Evolutionary conservation across 768 basidiomycete genomes (phyloP), one percentile per base, ranked within the genome.

Genomic region (Termitomyces titanicus): DNA sequence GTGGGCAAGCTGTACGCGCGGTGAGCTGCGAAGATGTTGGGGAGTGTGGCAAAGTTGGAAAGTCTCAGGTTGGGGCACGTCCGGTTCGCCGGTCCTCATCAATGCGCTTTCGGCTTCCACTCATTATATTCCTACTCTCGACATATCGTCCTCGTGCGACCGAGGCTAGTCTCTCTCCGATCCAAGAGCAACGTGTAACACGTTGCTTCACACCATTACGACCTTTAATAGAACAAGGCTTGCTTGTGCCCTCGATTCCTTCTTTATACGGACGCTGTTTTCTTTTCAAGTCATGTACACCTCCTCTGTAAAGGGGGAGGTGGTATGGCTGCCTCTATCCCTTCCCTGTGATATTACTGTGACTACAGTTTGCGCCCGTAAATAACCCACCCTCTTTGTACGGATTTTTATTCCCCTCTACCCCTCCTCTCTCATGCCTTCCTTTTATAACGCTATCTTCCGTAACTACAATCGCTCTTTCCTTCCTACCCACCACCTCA

Each of bases 221-320:
- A 60, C 61, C 53, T 59, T 55, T 54, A 59, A 42, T 49, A 62
- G 56, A 52, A 61, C 61, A 64, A 61, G 67, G 68, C 66, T 67
- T 62, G 60, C 58, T 59, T 58, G 61, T 54, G 63, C 64, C 66
- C 62, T 63, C 59, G 57, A 57, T 53, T 65, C 65, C 66, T 72
- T 79, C 71, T 69, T 71, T 70, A 75, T 72, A 87, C 85, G 88
- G 88, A 89, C 88, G 88, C 86, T 85, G 72, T 80, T 80, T 85
- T 81, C 70, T 75, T 77, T 86, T 82, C 83, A 85, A 46, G 68
- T 64, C 62, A 64, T 58, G 57, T 60, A 45, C 53, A 39, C 39
- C 38, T 61, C 57, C 50, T 53, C 56, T 33, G 45, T 53, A 50
- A 56, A n/a, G 50, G 40, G 34, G 57, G 45, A 29, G 13, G 55